Conservation (phyloP, 805 yeast genomes). For the Kluyveromyces starmeri region DNA sequence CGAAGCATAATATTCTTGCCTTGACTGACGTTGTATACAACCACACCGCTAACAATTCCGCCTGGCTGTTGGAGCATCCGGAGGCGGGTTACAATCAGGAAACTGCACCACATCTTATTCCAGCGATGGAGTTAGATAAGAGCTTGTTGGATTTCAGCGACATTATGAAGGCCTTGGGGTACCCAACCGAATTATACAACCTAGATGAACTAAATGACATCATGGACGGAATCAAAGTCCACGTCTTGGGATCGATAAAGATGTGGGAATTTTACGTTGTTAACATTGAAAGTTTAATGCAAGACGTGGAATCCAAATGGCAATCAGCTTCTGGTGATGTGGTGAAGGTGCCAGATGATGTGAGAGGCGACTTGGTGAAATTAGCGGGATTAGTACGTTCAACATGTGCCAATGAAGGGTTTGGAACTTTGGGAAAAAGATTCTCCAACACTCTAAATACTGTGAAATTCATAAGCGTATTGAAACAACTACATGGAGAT, state of each 20-base stretch:
- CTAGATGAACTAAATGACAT: conserved; percentile 49
- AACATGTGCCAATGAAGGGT: conserved; percentile 31
- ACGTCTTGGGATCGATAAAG: conserved; percentile 57
- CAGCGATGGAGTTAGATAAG: conserved; percentile 80
- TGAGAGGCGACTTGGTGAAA: conserved; percentile 31
- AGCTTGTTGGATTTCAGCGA: conserved; percentile 58
- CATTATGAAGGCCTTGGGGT: conserved; percentile 46
- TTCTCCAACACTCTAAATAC: conserved; percentile 47
- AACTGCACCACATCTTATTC: conserved; percentile 80
- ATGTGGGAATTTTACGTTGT: conserved; percentile 88
- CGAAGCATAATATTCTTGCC: conserved; percentile 54
- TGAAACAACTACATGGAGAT: conserved; percentile 32
- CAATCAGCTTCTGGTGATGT: conserved; percentile 12
- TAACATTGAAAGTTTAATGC: conserved; percentile 39
- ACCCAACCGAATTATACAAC: conserved; percentile 46
- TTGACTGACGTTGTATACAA: conserved; percentile 90
- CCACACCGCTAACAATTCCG: conserved; percentile 87
- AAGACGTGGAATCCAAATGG: conserved; percentile 34
- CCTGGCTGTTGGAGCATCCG: conserved; percentile 79
- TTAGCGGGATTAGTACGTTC: conserved; percentile 43
- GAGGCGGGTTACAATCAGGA: conserved; percentile 79
- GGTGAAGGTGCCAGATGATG: conserved; percentile 39
- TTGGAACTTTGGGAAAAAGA: conserved; percentile 40
- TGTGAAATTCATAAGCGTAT: conserved; percentile 42
- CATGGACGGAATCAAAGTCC: conserved; percentile 57